Conservation (phyloP, 202 grass and related monocot genomes). For the Hordeum pubiflorum region DNA sequence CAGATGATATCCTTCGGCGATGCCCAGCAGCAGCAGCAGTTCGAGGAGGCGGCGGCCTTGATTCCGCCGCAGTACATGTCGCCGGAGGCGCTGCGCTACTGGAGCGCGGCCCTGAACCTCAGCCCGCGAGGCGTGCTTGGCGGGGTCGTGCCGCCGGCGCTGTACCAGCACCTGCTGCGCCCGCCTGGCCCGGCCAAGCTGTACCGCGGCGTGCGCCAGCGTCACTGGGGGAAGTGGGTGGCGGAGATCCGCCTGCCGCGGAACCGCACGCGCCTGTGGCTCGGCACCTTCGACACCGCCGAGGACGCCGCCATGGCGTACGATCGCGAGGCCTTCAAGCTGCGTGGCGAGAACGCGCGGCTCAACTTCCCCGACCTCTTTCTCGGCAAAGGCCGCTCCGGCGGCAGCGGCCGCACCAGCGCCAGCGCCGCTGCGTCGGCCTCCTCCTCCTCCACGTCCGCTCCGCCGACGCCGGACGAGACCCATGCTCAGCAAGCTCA, state of each 20-base stretch:
- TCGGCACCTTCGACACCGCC: slow-evolving; percentile 96
- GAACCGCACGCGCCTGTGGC: slow-evolving; percentile 92
- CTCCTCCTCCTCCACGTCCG: slow-evolving; percentile 36
- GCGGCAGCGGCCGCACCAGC: slow-evolving; percentile 43
- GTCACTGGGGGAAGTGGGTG: slow-evolving; percentile 99
- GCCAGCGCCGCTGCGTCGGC: slow-evolving; percentile 34
- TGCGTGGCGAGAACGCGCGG: slow-evolving; percentile 80
- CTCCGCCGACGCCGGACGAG: slow-evolving; percentile 38
- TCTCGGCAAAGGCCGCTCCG: slow-evolving; percentile 50
- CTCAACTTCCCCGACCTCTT: slow-evolving; percentile 95
- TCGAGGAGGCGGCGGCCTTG: neutral
- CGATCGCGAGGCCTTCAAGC: slow-evolving; percentile 79
- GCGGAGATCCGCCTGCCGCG: slow-evolving; percentile 93
- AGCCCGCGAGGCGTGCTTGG: slow-evolving; percentile 41
- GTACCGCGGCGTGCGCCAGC: slow-evolving; percentile 90
- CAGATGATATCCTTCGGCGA: slow-evolving; percentile 72
- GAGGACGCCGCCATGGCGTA: slow-evolving; percentile 97
- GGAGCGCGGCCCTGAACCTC: slow-evolving; percentile 77
- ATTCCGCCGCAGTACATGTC: slow-evolving; percentile 40
- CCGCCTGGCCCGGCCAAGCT: slow-evolving; percentile 43
- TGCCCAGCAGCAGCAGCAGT: neutral
- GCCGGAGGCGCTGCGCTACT: slow-evolving; percentile 51
- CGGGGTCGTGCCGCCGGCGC: slow-evolving; percentile 27
- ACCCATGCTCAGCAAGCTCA: neutral
- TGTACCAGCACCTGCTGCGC: slow-evolving; percentile 39